Percentiles rank a stretch among this genome's conserved stretches.
These are phyloP conservation scores for Prunus fruticosa DNA, from an alignment of 306 rosid species.

Conservation along the genomic window DNA sequence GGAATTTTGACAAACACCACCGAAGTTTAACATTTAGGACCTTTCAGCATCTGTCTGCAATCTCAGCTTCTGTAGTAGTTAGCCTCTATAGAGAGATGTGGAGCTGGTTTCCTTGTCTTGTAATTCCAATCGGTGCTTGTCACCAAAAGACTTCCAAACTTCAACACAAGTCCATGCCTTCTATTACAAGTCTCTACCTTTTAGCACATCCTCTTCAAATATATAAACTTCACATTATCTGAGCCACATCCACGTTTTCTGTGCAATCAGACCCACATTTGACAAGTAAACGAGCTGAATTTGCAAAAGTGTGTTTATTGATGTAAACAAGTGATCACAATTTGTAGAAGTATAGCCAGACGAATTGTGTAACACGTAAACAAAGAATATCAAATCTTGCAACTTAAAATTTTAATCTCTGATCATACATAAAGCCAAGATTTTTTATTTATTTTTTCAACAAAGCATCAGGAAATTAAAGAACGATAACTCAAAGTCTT, in stretches of 20 bases:
- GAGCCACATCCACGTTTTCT: neutral
- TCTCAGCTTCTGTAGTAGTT: neutral
- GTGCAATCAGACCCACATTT: neutral
- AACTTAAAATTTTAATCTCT: neutral
- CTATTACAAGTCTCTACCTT: neutral
- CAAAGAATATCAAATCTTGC: neutral
- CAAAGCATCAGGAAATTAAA: neutral
- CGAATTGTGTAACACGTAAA: neutral
- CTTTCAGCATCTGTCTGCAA: neutral
- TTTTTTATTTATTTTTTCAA: neutral
- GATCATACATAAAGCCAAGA: neutral
- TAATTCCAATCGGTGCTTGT: neutral
- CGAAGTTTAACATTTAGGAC: neutral
- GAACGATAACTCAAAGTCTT: neutral
- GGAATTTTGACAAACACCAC: neutral
- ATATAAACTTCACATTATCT: neutral
- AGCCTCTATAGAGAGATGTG: neutral
- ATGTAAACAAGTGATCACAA: neutral
- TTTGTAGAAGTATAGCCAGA: neutral
- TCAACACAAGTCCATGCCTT: neutral
- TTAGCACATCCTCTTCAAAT: neutral
- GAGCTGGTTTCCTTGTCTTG: neutral
- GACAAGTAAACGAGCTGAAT: neutral
- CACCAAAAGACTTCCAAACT: neutral
- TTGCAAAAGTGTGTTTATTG: neutral